Percentiles rank a stretch among this genome's conserved stretches.
Evolutionary conservation across 176 grass and related monocot species (phyloP).

Genomic region (Stipa capillata): DNA sequence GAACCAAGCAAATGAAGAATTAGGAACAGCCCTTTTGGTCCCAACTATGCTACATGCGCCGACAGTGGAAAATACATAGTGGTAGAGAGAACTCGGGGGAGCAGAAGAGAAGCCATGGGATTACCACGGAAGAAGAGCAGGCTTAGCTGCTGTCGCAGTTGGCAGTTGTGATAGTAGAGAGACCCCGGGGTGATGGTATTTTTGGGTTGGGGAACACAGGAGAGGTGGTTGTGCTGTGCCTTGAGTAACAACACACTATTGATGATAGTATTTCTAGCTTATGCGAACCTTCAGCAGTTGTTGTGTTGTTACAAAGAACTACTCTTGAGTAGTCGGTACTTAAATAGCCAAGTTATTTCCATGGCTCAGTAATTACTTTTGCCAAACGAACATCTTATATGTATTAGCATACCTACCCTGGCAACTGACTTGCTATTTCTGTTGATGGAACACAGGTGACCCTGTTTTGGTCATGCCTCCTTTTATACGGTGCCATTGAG

Average conservation of each 20-base stretch:
- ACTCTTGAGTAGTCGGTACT: background rate
- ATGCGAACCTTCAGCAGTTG: background rate
- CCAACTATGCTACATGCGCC: background rate
- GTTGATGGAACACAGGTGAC: slow-evolving; percentile 44
- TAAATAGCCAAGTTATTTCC: background rate
- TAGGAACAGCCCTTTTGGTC: background rate
- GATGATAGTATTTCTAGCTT: background rate
- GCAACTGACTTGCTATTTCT: background rate
- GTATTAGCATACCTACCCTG: background rate
- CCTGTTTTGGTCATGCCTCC: slow-evolving; percentile 55
- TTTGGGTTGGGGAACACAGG: background rate
- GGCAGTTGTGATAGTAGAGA: background rate
- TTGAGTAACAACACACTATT: background rate
- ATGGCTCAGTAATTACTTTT: background rate
- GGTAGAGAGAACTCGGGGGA: background rate
- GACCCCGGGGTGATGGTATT: background rate
- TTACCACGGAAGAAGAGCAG: background rate
- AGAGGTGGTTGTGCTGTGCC: background rate
- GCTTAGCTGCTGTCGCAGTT: background rate
- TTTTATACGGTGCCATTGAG: slow-evolving; percentile 48
- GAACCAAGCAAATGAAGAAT: background rate
- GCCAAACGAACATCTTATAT: background rate
- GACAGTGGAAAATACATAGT: background rate
- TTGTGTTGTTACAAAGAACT: background rate
- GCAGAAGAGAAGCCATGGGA: background rate